Evolutionary conservation across 495 filamentous ascomycete species (phyloP).

Genomic region (Recurvomyces mirabilis): DNA sequence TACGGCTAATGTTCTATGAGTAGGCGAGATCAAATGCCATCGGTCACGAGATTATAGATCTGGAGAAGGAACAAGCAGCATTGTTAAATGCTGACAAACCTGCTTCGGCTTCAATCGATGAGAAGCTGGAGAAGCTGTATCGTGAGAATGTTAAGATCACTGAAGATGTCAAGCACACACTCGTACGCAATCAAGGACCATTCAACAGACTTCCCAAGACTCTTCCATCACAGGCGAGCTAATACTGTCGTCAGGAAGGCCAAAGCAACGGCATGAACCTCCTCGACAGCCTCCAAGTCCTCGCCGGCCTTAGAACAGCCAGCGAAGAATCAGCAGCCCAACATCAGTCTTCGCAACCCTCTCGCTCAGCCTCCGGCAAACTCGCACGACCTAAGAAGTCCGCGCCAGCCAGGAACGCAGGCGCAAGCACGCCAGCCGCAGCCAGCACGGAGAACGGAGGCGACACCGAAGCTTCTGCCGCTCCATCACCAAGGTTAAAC

Average conservation of each 20-base stretch:
- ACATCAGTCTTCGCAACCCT: neutral
- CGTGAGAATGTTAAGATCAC: constrained; percentile 52
- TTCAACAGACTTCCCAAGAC: too few species aligned
- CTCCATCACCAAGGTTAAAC: constrained; percentile 11
- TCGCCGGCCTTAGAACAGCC: constrained; percentile 47
- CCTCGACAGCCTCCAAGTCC: constrained; percentile 44
- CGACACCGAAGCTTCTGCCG: constrained; percentile 18
- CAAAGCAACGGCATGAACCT: constrained; percentile 36
- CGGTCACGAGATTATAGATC: constrained; percentile 41
- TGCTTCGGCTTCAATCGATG: constrained; percentile 25
- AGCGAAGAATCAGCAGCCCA: constrained; percentile 27
- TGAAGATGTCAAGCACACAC: constrained; percentile 49
- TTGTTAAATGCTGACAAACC: constrained; percentile 8
- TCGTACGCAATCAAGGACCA: too few species aligned
- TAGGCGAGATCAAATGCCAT: constrained; percentile 33
- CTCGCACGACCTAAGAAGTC: neutral
- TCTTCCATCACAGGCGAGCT: too few species aligned
- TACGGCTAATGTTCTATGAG: too few species aligned
- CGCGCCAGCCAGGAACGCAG: neutral
- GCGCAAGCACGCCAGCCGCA: neutral
- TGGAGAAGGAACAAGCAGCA: constrained; percentile 39
- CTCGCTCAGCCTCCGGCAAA: constrained; percentile 1
- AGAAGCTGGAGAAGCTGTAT: constrained; percentile 45
- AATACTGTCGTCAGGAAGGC: too few species aligned
- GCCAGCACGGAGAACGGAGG: constrained; percentile 1